Conservation (phyloP, 2,329 filamentous ascomycete genomes). For the Trichophyton mentagrophytes region DNA sequence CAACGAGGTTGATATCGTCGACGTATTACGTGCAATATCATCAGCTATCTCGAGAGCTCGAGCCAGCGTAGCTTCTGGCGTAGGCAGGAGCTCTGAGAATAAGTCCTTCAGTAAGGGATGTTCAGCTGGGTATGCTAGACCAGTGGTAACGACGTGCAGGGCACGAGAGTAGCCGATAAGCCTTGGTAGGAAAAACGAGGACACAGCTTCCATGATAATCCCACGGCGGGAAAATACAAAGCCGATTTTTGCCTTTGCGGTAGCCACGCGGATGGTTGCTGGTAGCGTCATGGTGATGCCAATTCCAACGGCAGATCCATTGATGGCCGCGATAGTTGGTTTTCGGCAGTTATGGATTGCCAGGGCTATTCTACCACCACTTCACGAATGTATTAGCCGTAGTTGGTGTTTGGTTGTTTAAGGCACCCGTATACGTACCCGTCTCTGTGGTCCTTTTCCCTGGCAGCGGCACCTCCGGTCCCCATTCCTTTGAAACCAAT, state of each 20-base stretch:
- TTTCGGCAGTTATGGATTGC: conserved; percentile 47
- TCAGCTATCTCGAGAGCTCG: conserved; percentile 53
- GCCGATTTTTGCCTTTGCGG: conserved; percentile 51
- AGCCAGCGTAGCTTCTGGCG: conserved; percentile 47
- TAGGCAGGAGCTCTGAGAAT: conserved; percentile 53
- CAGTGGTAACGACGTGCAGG: conserved; percentile 54
- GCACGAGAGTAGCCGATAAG: conserved; percentile 54
- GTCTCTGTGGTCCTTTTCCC: conserved; percentile 40
- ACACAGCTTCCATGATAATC: conserved; percentile 59
- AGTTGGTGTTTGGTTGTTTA: background rate
- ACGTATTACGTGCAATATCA: conserved; percentile 55
- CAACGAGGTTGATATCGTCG: conserved; percentile 48
- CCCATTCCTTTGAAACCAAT: conserved; percentile 30
- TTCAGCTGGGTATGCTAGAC: conserved; percentile 45
- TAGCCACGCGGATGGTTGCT: conserved; percentile 45
- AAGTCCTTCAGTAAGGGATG: conserved; percentile 42
- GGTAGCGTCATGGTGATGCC: conserved; percentile 49
- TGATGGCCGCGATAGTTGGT: conserved; percentile 43
- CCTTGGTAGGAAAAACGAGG: conserved; percentile 58
- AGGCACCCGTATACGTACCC: conserved; percentile 26
- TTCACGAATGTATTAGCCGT: background rate
- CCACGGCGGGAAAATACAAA: conserved; percentile 62
- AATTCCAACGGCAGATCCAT: conserved; percentile 45
- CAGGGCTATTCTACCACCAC: conserved; percentile 35
- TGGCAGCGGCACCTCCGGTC: conserved; percentile 28